Evolutionary conservation across 495 filamentous ascomycete species (phyloP).

Genomic region (Penicillium paradoxum): DNA sequence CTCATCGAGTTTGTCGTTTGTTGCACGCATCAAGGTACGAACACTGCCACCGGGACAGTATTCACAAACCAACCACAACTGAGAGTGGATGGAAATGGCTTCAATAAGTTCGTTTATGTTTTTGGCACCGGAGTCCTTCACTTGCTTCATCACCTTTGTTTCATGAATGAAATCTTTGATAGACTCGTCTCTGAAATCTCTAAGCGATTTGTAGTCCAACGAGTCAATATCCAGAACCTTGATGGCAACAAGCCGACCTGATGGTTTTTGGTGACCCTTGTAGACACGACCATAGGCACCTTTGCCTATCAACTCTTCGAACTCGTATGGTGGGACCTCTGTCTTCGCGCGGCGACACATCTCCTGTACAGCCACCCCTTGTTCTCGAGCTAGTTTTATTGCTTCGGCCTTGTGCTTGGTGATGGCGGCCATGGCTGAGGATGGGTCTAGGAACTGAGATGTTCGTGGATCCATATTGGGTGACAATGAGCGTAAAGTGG

Average conservation of each 20-base stretch:
- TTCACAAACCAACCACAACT: slow-evolving; percentile 94
- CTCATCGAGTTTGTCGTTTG: slow-evolving; percentile 69
- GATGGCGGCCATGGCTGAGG: slow-evolving; percentile 44
- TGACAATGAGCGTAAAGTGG: neutral
- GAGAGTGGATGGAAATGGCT: slow-evolving; percentile 75
- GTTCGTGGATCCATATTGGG: slow-evolving; percentile 29
- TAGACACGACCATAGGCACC: slow-evolving; percentile 94
- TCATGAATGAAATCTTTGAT: slow-evolving; percentile 86
- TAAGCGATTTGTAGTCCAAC: slow-evolving; percentile 61
- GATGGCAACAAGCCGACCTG: slow-evolving; percentile 70
- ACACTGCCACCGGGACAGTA: slow-evolving; percentile 95
- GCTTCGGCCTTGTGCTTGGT: slow-evolving; percentile 47
- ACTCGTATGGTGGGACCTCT: slow-evolving; percentile 60
- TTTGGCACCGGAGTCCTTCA: slow-evolving; percentile 76
- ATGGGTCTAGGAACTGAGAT: slow-evolving; percentile 40
- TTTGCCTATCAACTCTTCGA: slow-evolving; percentile 89
- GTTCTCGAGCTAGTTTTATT: slow-evolving; percentile 47
- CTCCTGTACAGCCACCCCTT: slow-evolving; percentile 43
- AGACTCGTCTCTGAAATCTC: slow-evolving; percentile 71
- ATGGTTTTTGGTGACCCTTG: slow-evolving; percentile 62
- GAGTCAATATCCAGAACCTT: slow-evolving; percentile 97
- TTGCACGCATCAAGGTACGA: slow-evolving; percentile 69
- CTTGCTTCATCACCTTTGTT: slow-evolving; percentile 75
- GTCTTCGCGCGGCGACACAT: slow-evolving; percentile 46
- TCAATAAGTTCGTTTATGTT: slow-evolving; percentile 91